Conservation (phyloP, 805 yeast genomes). For the Yarrowia keelungensis region DNA sequence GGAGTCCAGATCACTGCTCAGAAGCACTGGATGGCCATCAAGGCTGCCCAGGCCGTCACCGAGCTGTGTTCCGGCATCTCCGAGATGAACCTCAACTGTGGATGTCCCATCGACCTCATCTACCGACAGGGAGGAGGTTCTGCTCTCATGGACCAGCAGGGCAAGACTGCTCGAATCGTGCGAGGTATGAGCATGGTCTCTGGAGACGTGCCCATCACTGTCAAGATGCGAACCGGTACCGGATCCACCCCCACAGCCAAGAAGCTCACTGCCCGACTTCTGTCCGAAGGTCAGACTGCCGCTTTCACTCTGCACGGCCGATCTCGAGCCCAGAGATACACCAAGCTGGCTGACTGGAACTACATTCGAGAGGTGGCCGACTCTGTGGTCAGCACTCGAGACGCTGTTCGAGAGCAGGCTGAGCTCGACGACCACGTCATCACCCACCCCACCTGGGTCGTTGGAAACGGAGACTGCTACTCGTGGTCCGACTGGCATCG, state of each 20-base stretch:
- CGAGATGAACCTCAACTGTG: slow-evolving; percentile 91
- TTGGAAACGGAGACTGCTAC: slow-evolving; percentile 95
- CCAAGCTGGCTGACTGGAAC: slow-evolving; percentile 91
- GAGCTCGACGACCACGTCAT: slow-evolving; percentile 57
- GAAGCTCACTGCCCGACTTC: slow-evolving; percentile 69
- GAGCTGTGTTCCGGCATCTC: slow-evolving; percentile 66
- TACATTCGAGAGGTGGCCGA: slow-evolving; percentile 79
- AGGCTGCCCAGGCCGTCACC: slow-evolving; percentile 83
- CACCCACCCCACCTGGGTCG: slow-evolving; percentile 67
- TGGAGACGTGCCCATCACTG: slow-evolving; percentile 90
- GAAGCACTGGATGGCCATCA: slow-evolving; percentile 91
- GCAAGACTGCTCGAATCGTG: slow-evolving; percentile 75
- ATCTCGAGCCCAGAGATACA: slow-evolving; percentile 93
- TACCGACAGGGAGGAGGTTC: slow-evolving; percentile 96
- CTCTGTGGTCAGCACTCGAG: slow-evolving; percentile 63
- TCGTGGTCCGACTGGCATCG: slow-evolving; percentile 87
- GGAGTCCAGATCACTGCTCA: slow-evolving; percentile 93
- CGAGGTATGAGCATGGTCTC: slow-evolving; percentile 88
- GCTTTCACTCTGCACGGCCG: slow-evolving; percentile 96
- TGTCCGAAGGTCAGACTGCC: slow-evolving; percentile 81
- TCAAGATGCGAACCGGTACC: slow-evolving; percentile 91
- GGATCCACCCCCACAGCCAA: slow-evolving; percentile 91
- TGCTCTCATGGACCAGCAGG: slow-evolving; percentile 88
- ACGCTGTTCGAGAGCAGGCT: slow-evolving; percentile 56
- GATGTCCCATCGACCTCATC: slow-evolving; percentile 96